Conservation (phyloP, 257 asterid genomes). For the Lycium barbarum region DNA sequence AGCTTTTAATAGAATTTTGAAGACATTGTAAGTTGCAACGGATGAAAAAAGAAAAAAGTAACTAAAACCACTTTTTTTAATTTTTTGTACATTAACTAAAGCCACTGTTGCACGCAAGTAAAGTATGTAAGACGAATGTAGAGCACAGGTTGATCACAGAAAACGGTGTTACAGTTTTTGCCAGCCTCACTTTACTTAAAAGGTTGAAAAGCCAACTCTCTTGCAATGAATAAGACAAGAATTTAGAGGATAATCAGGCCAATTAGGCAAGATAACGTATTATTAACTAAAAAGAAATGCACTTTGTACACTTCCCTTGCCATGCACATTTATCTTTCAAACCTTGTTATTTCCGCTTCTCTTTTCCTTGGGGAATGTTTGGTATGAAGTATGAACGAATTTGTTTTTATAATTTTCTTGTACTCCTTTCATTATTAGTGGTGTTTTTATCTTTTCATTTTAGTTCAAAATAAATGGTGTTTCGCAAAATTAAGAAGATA, state of each 20-base stretch:
- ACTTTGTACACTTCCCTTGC: background rate
- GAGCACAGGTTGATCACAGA: slow-evolving; percentile 5
- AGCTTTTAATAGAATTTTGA: too few species aligned
- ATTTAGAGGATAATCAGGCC: background rate
- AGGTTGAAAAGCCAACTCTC: background rate
- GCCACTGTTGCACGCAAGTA: background rate
- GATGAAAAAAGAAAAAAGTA: background rate
- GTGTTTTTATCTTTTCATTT: too few species aligned
- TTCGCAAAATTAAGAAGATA: too few species aligned
- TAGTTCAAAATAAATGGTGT: too few species aligned
- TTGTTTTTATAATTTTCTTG: too few species aligned
- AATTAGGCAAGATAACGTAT: background rate
- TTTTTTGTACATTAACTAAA: background rate
- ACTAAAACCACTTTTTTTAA: background rate
- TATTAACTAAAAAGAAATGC: background rate
- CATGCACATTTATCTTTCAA: slow-evolving; percentile 13
- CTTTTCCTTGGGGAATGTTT: background rate
- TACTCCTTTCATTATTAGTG: too few species aligned
- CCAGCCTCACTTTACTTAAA: background rate
- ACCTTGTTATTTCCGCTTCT: slow-evolving; percentile 17
- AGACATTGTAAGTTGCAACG: background rate
- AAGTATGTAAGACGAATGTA: background rate
- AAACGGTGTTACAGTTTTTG: slow-evolving; percentile 11
- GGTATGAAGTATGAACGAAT: background rate
- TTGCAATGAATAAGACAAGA: background rate